Percentiles rank a stretch among this genome's conserved stretches.
Conservation (phyloP, 345 rosid genomes). For the Viola odorata region DNA sequence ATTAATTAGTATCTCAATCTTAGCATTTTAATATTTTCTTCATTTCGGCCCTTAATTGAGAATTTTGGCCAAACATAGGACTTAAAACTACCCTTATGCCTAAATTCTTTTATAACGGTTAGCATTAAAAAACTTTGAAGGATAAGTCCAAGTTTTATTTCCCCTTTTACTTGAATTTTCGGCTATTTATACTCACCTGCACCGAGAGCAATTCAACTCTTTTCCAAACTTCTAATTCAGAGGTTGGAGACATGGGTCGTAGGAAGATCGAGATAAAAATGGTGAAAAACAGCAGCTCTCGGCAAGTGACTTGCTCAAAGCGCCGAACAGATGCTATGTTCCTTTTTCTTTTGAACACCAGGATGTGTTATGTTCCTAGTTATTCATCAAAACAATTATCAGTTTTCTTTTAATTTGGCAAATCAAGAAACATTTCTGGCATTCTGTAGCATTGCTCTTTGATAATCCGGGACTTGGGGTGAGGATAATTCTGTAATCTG, state of each 20-base stretch:
- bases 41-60: too few relatives aligned
- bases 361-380: too few relatives aligned
- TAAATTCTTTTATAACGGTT: background rate
- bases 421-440: background rate
- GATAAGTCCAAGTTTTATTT: background rate
- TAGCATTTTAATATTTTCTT: too few relatives aligned
- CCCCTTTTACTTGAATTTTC: background rate
- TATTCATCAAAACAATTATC: too few relatives aligned
- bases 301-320: conserved; percentile 21
- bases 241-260: conserved; percentile 9
- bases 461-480: too few relatives aligned
- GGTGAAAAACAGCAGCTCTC: conserved; percentile 15
- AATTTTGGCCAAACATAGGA: too few relatives aligned
- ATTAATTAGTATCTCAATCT: too few relatives aligned
- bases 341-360: background rate
- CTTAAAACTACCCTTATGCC: background rate
- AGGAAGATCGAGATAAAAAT: conserved; percentile 20
- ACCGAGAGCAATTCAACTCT: background rate
- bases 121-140: background rate
- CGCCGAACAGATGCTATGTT: conserved; percentile 3
- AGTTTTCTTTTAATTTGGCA: background rate
- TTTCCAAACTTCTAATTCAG: background rate
- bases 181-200: background rate
- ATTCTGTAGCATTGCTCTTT: background rate
- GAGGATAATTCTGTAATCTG: too few relatives aligned